Evolutionary conservation across 2,329 filamentous ascomycete genomes (phyloP).

Genomic region (Penicillium paneum): DNA sequence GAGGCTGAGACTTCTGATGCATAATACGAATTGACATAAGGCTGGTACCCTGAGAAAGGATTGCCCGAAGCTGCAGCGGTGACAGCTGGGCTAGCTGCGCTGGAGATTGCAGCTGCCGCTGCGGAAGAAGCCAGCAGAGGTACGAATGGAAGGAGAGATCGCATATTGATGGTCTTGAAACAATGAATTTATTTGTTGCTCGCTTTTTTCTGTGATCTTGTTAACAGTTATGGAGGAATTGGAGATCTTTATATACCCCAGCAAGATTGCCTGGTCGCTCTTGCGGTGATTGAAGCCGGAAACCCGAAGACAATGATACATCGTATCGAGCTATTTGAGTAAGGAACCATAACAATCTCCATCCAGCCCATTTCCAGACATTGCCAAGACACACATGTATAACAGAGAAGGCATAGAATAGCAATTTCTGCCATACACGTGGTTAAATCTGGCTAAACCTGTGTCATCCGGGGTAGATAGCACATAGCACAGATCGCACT

Average conservation of each 20-base stretch:
- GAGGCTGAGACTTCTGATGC: constrained; percentile 51
- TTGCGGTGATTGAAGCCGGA: constrained; percentile 1
- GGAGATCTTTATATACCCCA: constrained; percentile 1
- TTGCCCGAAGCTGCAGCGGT: constrained; percentile 48
- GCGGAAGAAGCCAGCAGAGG: constrained; percentile 19
- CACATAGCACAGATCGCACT: background rate
- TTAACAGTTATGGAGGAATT: background rate
- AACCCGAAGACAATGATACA: background rate
- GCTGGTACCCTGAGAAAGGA: constrained; percentile 49
- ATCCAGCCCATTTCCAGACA: background rate
- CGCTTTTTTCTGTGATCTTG: background rate
- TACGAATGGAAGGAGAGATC: constrained; percentile 15
- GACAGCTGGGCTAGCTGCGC: constrained; percentile 16
- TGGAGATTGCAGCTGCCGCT: constrained; percentile 18
- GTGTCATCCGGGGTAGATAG: background rate
- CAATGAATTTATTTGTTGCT: background rate
- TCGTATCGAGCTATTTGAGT: background rate
- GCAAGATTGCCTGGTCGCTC: too few species aligned
- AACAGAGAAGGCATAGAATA: background rate
- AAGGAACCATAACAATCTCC: background rate
- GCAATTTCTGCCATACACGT: background rate
- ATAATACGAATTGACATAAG: constrained; percentile 55
- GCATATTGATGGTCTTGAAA: constrained; percentile 16
- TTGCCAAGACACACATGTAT: constrained; percentile 1
- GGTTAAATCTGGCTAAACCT: background rate